Evolutionary conservation across 768 basidiomycete species (phyloP).

Genomic region (Pilatotrama ljubarskyi): DNA sequence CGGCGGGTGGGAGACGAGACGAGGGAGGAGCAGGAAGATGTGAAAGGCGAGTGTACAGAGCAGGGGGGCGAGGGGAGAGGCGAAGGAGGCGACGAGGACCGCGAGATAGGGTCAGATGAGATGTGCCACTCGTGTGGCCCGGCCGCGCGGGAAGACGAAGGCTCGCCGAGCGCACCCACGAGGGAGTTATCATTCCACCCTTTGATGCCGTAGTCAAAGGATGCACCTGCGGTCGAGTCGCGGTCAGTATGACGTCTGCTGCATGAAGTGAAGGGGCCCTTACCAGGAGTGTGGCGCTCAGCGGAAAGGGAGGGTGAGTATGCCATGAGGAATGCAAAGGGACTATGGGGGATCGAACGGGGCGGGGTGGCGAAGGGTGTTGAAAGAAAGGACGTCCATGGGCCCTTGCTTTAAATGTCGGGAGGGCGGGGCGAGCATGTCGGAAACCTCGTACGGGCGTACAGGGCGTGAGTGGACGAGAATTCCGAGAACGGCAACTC

Average conservation of each 20-base stretch:
- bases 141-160: background rate
- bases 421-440: background rate
- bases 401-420: slow-evolving; percentile 10
- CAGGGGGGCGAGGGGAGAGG: background rate
- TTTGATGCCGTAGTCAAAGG: background rate
- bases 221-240: background rate
- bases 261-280: background rate
- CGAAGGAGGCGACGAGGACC: background rate
- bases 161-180: background rate
- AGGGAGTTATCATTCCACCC: slow-evolving; percentile 2
- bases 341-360: background rate
- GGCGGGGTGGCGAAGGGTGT: slow-evolving; percentile 9
- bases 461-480: background rate
- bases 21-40: slow-evolving; percentile 3
- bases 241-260: background rate
- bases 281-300: background rate
- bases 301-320: background rate
- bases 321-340: background rate
- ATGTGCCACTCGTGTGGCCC: slow-evolving; percentile 16
- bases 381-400: slow-evolving; percentile 9
- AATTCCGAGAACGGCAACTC: background rate
- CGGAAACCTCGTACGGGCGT: background rate
- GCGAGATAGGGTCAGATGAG: background rate
- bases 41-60: background rate
- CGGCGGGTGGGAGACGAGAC: background rate